Evolutionary conservation across 2,329 filamentous ascomycete genomes (phyloP).

Genomic region (Orbilia blumenaviensis): DNA sequence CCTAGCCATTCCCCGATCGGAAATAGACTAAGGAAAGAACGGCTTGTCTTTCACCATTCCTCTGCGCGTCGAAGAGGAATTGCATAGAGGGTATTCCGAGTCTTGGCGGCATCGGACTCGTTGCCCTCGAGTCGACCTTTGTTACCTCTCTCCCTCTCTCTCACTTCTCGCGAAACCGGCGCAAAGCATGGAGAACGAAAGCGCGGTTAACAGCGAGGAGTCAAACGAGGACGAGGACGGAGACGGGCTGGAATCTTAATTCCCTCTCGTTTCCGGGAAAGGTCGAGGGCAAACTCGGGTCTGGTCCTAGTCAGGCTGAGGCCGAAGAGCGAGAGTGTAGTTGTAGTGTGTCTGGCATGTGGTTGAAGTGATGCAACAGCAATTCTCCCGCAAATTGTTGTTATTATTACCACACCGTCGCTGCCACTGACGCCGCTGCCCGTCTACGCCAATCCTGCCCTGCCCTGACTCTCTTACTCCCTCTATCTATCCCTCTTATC

Average conservation of each 20-base stretch:
- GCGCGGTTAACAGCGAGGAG: constrained; percentile 29
- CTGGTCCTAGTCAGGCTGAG: not conserved
- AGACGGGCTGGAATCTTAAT: constrained; percentile 35
- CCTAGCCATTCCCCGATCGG: constrained; percentile 15
- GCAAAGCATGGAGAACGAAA: constrained; percentile 37
- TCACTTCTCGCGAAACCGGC: not conserved
- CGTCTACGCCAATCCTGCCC: not conserved
- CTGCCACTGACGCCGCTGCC: not conserved
- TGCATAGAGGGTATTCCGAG: constrained; percentile 11
- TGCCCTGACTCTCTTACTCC: too few relatives aligned
- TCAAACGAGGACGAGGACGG: not conserved
- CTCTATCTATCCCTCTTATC: not conserved
- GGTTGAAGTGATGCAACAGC: not conserved
- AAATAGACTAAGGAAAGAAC: constrained; percentile 7
- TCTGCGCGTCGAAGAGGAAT: constrained; percentile 26
- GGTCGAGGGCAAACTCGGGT: not conserved
- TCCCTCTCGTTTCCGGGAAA: constrained; percentile 35
- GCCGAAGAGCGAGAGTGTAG: not conserved
- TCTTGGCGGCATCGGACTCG: constrained; percentile 28
- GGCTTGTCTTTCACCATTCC: constrained; percentile 26
- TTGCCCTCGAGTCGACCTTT: not conserved
- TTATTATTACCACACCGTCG: not conserved
- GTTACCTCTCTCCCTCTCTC: not conserved
- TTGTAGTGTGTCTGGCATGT: not conserved
- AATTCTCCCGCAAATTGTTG: constrained; percentile 33